phyloP scores from a whole-genome alignment of 2,329 filamentous ascomycete genomes.

The Claviceps fusiformis region DNA sequence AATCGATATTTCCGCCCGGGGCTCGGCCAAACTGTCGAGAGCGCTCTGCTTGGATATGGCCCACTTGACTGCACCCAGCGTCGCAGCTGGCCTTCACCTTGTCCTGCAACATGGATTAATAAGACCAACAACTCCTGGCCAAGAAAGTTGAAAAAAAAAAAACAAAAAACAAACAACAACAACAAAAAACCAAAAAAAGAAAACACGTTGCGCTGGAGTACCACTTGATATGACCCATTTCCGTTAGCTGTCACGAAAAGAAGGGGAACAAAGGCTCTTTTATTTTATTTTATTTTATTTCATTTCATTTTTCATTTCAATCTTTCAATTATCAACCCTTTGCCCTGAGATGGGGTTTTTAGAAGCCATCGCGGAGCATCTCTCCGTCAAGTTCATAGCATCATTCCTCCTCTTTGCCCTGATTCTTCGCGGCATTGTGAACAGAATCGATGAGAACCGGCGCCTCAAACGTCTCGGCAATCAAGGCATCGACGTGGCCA shows the following conservation, averaged over 20 bases:
- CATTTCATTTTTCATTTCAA: too few species aligned
- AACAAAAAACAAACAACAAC: too few species aligned
- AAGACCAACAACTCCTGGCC: background rate
- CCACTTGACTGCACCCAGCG: background rate
- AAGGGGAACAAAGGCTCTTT: background rate
- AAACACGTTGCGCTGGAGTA: background rate
- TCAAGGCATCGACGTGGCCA: constrained; percentile 23
- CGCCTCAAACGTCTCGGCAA: constrained; percentile 33
- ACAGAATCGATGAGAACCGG: constrained; percentile 26
- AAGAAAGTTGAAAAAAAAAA: background rate
- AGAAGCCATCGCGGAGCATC: constrained; percentile 29
- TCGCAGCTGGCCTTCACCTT: background rate
- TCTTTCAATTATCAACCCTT: background rate
- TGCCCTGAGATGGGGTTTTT: constrained; percentile 31
- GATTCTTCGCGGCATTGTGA: constrained; percentile 22
- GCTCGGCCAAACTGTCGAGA: background rate
- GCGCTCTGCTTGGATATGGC: background rate
- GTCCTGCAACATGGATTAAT: background rate
- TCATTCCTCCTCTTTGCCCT: constrained; percentile 24
- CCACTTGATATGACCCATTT: background rate
- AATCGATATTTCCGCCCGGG: background rate
- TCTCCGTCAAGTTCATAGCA: constrained; percentile 27
- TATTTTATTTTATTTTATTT: too few species aligned
- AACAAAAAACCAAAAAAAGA: too few species aligned
- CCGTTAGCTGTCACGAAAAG: background rate